These are phyloP conservation scores for Septoria petroselini DNA, from an alignment of 2,329 filamentous ascomycete species.

Conservation along the genomic window DNA sequence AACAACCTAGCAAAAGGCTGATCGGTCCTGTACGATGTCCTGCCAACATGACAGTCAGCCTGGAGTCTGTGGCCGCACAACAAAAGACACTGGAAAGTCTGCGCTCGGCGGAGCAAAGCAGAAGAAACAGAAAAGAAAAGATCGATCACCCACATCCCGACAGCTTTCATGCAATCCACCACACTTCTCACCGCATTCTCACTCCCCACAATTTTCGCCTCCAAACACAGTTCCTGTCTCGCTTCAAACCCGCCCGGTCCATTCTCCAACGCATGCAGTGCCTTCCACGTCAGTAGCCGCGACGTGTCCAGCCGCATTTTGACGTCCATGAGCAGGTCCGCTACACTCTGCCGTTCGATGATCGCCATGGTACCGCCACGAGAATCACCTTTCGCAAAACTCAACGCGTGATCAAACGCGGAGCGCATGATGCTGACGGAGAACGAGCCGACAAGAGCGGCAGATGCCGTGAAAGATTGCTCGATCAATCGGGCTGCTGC, in stretches of 20 bases:
- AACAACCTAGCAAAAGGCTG: conserved; percentile 47
- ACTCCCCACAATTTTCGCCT: conserved; percentile 53
- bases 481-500: conserved; percentile 46
- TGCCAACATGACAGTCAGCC: conserved; percentile 25
- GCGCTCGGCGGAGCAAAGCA: too few relatives aligned
- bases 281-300: conserved; percentile 54
- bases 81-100: too few relatives aligned
- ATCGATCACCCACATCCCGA: conserved; percentile 46
- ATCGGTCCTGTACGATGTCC: conserved; percentile 42
- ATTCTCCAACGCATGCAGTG: conserved; percentile 45
- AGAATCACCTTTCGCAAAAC: conserved; percentile 49
- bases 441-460: conserved; percentile 55
- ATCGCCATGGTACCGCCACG: conserved; percentile 48
- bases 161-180: conserved; percentile 51
- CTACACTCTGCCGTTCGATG: conserved; percentile 51
- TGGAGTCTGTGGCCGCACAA: too few relatives aligned
- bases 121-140: not conserved
- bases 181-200: conserved; percentile 51
- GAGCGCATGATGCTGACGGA: conserved; percentile 53
- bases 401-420: conserved; percentile 52
- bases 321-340: conserved; percentile 52
- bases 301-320: conserved; percentile 53
- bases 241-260: conserved; percentile 43
- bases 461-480: conserved; percentile 45
- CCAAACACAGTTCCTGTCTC: conserved; percentile 48